phyloP scores from a whole-genome alignment of 2,329 filamentous ascomycete species.

The Aspergillus pseudoterreus region DNA sequence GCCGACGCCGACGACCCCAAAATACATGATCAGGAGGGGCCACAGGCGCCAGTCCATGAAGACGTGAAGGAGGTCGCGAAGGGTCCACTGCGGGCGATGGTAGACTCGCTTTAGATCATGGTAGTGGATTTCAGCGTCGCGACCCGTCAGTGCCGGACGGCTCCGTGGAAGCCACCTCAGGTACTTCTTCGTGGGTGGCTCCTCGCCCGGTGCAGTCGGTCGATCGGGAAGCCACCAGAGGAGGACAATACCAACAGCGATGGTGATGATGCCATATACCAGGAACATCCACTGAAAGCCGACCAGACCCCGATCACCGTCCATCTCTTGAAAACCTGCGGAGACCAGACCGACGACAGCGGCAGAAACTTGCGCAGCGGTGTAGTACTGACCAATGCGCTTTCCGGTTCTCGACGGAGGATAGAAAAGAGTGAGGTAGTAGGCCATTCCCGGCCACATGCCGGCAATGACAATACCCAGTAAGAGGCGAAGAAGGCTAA shows the following conservation, averaged over 20 bases:
- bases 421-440: constrained; percentile 89
- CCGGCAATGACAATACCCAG: constrained; percentile 85
- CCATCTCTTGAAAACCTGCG: constrained; percentile 88
- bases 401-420: constrained; percentile 82
- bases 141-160: constrained; percentile 68
- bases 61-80: constrained; percentile 66
- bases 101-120: constrained; percentile 78
- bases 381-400: constrained; percentile 86
- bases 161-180: constrained; percentile 65
- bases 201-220: constrained; percentile 62
- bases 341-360: constrained; percentile 86
- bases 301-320: constrained; percentile 69
- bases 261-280: constrained; percentile 72
- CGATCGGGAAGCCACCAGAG: constrained; percentile 91
- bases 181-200: constrained; percentile 14
- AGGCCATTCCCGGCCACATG: constrained; percentile 94
- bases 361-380: constrained; percentile 81
- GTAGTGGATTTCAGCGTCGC: constrained; percentile 79
- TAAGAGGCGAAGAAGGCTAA: constrained; percentile 69
- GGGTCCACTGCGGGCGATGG: constrained; percentile 67
- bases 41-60: constrained; percentile 84
- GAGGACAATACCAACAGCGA: constrained; percentile 67
- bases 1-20: constrained; percentile 87
- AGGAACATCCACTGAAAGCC: constrained; percentile 75
- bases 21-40: constrained; percentile 87